A percentile compares a stretch with the other conserved stretches of the same genome.
Conservation (phyloP, 2,329 filamentous ascomycete genomes). For the Ophiocordyceps camponoti-saundersi region DNA sequence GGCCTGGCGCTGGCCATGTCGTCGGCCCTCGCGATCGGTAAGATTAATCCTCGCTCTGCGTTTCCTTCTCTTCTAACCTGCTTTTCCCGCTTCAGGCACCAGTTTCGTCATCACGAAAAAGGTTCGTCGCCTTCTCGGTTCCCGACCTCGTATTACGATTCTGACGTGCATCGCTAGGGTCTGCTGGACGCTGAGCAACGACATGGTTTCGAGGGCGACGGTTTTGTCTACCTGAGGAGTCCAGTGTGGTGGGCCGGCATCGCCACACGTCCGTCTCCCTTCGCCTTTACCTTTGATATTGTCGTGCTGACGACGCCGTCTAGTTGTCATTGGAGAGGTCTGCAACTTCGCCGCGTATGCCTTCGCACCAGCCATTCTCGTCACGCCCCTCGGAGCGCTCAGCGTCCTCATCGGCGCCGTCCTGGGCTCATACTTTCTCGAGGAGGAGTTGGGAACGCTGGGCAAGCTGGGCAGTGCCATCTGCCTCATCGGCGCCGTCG, state of each 20-base stretch:
- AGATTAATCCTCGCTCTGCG: conserved; percentile 13
- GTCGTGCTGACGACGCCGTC: conserved; percentile 6
- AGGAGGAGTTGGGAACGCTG: conserved; percentile 76
- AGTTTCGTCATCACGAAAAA: conserved; percentile 99
- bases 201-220: conserved; percentile 93
- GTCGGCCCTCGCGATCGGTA: conserved; percentile 61
- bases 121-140: conserved; percentile 28
- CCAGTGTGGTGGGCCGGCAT: conserved; percentile 98
- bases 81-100: conserved; percentile 39
- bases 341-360: conserved; percentile 98
- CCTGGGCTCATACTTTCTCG: conserved; percentile 82
- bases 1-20: conserved; percentile 59
- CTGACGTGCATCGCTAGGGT: conserved; percentile 35
- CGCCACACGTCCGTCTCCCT: conserved; percentile 50
- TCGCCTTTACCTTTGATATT: background rate
- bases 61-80: background rate
- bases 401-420: conserved; percentile 92
- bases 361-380: conserved; percentile 95
- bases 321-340: conserved; percentile 83
- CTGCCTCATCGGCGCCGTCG: conserved; percentile 87
- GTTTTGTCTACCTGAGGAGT: conserved; percentile 83
- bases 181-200: conserved; percentile 78
- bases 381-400: conserved; percentile 84
- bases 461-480: conserved; percentile 93
- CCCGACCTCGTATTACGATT: background rate